Conservation (phyloP, 2,329 filamentous ascomycete genomes). For the Pseudogymnoascus sp. region DNA sequence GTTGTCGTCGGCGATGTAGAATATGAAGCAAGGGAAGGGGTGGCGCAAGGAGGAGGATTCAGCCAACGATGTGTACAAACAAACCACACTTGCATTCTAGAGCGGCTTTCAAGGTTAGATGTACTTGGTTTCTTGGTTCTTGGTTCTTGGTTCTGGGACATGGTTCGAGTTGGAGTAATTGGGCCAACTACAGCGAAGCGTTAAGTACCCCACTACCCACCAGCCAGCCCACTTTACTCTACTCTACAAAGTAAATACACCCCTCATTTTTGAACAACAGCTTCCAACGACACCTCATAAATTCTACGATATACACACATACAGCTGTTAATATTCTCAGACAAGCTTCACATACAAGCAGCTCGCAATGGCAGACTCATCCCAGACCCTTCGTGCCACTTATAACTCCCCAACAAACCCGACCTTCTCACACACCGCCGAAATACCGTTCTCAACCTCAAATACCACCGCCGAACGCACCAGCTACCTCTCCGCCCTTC, state of each 20-base stretch:
- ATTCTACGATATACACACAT: background rate
- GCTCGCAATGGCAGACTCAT: constrained; percentile 3
- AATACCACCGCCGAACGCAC: constrained; percentile 43
- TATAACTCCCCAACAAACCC: constrained; percentile 47
- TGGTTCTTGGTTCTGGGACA: background rate
- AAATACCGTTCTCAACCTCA: constrained; percentile 30
- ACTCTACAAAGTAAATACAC: background rate
- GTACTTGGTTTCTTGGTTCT: background rate
- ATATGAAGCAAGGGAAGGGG: background rate
- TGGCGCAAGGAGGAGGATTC: background rate
- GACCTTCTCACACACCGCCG: constrained; percentile 37
- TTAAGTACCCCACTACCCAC: background rate
- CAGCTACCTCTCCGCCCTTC: constrained; percentile 51
- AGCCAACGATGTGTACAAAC: background rate
- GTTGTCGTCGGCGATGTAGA: background rate
- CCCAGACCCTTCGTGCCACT: constrained; percentile 36
- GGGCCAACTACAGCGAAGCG: background rate
- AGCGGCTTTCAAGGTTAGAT: background rate
- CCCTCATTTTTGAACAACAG: background rate
- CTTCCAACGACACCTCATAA: background rate
- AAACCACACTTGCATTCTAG: background rate
- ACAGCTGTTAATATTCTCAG: background rate
- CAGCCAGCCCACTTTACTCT: background rate
- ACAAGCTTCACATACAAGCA: background rate
- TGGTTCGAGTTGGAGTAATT: constrained; percentile 1